phyloP scores from a whole-genome alignment of 345 rosid species.

The Iberis pinnata region DNA sequence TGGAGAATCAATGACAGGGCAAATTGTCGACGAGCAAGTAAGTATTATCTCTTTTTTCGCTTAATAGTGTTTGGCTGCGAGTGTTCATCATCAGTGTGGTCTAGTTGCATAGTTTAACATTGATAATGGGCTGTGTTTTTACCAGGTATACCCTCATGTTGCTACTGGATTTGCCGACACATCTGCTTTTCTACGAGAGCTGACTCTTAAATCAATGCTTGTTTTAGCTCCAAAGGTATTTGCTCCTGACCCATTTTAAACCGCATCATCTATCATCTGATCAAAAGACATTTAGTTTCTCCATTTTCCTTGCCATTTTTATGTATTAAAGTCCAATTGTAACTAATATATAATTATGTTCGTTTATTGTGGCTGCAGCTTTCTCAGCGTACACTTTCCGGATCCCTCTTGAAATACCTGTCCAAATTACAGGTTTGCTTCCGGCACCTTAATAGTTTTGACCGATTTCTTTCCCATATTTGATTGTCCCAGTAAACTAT shows the following conservation, averaged over 20 bases:
- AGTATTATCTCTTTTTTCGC: constrained; percentile 9
- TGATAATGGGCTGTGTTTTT: constrained; percentile 17
- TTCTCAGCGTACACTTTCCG: constrained; percentile 87
- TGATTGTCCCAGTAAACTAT: background rate
- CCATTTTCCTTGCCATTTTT: background rate
- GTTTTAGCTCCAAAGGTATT: constrained; percentile 89
- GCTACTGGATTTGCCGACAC: constrained; percentile 91
- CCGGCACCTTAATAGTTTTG: constrained; percentile 1
- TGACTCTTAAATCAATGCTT: constrained; percentile 98
- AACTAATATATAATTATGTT: constrained; percentile 21
- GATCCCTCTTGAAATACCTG: constrained; percentile 84
- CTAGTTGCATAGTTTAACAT: constrained; percentile 2
- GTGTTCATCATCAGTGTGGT: background rate
- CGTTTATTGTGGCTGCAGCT: constrained; percentile 53
- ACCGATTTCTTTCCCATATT: constrained; percentile 6
- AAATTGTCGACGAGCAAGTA: constrained; percentile 96
- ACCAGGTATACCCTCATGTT: constrained; percentile 84
- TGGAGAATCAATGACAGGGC: constrained; percentile 82
- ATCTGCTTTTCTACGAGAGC: constrained; percentile 85
- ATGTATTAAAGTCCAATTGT: background rate
- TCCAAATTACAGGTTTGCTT: constrained; percentile 82
- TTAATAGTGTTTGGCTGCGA: constrained; percentile 4
- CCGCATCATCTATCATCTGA: background rate
- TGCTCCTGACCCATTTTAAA: background rate
- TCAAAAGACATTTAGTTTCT: background rate